Conservation (phyloP, 163 green algal species). For the Chlamydomonas reinhardtii region DNA sequence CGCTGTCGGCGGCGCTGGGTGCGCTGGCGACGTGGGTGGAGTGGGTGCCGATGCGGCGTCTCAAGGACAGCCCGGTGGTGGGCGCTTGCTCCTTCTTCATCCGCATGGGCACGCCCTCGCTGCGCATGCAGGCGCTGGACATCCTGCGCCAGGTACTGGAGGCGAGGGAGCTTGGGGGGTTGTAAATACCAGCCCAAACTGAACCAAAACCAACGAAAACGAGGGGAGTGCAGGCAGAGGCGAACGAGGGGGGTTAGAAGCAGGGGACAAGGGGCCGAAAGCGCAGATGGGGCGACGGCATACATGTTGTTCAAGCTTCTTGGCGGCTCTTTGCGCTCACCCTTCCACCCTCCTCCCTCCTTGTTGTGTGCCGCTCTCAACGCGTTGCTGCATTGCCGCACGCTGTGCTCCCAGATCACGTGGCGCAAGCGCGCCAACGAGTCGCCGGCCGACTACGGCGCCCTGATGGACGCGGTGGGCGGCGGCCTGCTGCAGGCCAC, state of each 20-base stretch:
- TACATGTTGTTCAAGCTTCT: too few relatives aligned
- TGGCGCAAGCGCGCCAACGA: constrained; percentile 49
- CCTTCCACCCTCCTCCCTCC: too few relatives aligned
- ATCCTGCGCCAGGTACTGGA: constrained; percentile 70
- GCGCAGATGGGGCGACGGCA: too few relatives aligned
- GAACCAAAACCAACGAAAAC: too few relatives aligned
- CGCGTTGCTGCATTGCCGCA: neutral
- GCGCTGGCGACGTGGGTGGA: constrained; percentile 75
- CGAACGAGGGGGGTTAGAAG: too few relatives aligned
- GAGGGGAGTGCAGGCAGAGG: too few relatives aligned
- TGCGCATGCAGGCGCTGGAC: constrained; percentile 73
- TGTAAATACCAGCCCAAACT: too few relatives aligned
- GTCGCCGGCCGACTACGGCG: constrained; percentile 27
- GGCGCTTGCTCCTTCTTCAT: constrained; percentile 71
- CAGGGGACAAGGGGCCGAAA: neutral
- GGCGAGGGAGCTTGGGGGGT: neutral
- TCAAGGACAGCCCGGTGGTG: constrained; percentile 73
- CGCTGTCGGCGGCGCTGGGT: constrained; percentile 75
- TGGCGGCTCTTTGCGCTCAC: too few relatives aligned
- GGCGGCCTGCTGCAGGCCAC: constrained; percentile 14
- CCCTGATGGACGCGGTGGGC: constrained; percentile 42
- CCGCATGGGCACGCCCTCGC: constrained; percentile 54
- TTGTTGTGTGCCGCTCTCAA: too few relatives aligned
- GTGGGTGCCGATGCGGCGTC: constrained; percentile 78
- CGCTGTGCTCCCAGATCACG: constrained; percentile 25